Evolutionary conservation across 768 basidiomycete genomes (phyloP), one percentile per base, ranked within the genome.

Genomic region (Mycena haematopus): DNA sequence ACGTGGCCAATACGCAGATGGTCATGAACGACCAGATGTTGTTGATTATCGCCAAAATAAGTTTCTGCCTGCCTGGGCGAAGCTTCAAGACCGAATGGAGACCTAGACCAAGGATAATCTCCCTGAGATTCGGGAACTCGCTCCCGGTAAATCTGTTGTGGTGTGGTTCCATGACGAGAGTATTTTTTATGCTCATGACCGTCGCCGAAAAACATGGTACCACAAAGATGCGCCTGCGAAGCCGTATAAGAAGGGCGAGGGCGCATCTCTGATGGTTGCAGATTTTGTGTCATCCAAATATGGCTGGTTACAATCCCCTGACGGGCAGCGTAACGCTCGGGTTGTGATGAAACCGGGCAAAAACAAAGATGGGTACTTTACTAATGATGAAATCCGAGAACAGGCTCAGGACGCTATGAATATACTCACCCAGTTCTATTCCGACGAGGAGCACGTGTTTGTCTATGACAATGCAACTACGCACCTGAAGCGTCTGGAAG

Each of bases 141-240:
- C 27, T 3, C 2, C 10, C 8, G 57, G 40, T 22, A 59, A 60
- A 6, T 56, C 19, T 14, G 49, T 70, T 22, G 66, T 73, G 8
- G 54, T 70, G 5, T 73, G 69, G 70, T 67, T 52, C 42, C 71
- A 76, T 60, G 70, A 76, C 60, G 72, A 78, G 62, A 75, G 74
- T n/a, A 77, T 66, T 6, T 78, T 77, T 62, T 76, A 76, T 68
- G 76, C 71, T 38, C 65, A 79, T 68, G 75, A 78, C 63, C 60
- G 69, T 0, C 50, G 64, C 0, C 67, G 67, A 19, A 31, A 61
- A 13, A 29, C 44, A 4, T 78, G 75, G 75, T 58, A 70, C 11
- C 65, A 74, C 31, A 55, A 70, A n/a, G 24, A 47, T 36, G 62
- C 38, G 52, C 60, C 47, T 9, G 54, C 62, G 24, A 63, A 58